A percentile compares a stretch with the other conserved stretches of the same genome.
These are phyloP conservation scores for Gnaphalium uliginosum DNA, from an alignment of 129 eudicot genomes.

Conservation along the genomic window DNA sequence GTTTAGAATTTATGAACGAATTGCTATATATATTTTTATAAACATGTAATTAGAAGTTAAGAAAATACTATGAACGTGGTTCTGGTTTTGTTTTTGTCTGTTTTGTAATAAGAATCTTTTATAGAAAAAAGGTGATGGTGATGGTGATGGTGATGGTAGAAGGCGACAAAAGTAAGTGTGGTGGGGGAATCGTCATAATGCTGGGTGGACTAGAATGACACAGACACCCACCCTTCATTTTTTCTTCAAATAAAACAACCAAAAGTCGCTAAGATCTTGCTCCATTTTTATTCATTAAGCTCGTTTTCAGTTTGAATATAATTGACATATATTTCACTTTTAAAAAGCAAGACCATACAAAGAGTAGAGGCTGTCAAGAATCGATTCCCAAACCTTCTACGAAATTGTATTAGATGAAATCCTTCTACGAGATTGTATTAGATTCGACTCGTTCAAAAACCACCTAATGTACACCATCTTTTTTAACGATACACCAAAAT, in stretches of 20 bases:
- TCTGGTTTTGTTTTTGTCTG: background rate
- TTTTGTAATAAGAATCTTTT: background rate
- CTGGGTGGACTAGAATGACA: slow-evolving; percentile 40
- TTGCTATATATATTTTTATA: background rate
- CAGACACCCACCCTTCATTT: slow-evolving; percentile 21
- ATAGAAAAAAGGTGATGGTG: too few species aligned
- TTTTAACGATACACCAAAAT: too few species aligned
- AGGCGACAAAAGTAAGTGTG: slow-evolving; percentile 43
- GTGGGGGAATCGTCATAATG: slow-evolving; percentile 39
- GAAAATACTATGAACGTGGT: background rate
- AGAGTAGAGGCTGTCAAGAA: too few species aligned
- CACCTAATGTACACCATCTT: too few species aligned
- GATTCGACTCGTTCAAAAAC: too few species aligned
- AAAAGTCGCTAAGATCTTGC: background rate
- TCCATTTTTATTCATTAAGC: background rate
- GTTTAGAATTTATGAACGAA: background rate
- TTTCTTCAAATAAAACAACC: background rate
- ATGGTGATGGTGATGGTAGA: background rate
- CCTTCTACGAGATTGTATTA: too few species aligned
- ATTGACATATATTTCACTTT: too few species aligned
- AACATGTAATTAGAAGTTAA: background rate
- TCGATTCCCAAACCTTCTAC: too few species aligned
- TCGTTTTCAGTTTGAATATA: too few species aligned
- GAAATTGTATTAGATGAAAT: too few species aligned
- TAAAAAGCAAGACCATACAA: too few species aligned